These are phyloP conservation scores for Neofusicoccum parvum DNA, from an alignment of 2,329 filamentous ascomycete species.

Conservation along the genomic window DNA sequence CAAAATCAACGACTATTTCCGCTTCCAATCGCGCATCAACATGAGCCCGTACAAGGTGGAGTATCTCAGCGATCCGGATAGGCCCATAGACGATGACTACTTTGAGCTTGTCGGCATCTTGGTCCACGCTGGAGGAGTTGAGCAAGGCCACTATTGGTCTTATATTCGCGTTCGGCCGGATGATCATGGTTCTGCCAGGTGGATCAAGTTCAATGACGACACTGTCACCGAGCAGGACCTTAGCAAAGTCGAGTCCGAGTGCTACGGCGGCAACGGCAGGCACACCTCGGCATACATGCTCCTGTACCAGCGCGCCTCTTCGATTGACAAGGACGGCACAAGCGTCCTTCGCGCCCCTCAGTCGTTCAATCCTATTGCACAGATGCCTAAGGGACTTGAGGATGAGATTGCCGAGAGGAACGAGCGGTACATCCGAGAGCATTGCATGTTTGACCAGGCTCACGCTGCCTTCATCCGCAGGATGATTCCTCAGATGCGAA, in stretches of 20 bases:
- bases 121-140: constrained; percentile 88
- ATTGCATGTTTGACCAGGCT: constrained; percentile 75
- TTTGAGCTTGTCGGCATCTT: constrained; percentile 96
- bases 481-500: constrained; percentile 61
- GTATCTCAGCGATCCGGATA: constrained; percentile 67
- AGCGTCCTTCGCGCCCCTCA: constrained; percentile 43
- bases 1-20: constrained; percentile 95
- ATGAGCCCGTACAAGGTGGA: constrained; percentile 91
- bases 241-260: constrained; percentile 69
- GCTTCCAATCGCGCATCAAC: constrained; percentile 81
- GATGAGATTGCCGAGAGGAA: constrained; percentile 71
- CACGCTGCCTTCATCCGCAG: constrained; percentile 69
- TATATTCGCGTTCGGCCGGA: constrained; percentile 81
- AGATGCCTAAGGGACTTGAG: constrained; percentile 48
- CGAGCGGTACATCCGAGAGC: constrained; percentile 69
- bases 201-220: constrained; percentile 97
- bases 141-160: constrained; percentile 96
- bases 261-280: constrained; percentile 32
- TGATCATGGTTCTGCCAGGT: constrained; percentile 53
- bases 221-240: constrained; percentile 76
- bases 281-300: constrained; percentile 81
- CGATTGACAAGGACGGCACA: constrained; percentile 50
- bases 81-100: constrained; percentile 65
- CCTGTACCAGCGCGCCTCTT: constrained; percentile 84
- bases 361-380: constrained; percentile 50